These are phyloP conservation scores for Aegilops longissima DNA, from an alignment of 176 grass and related monocot genomes.

Conservation along the genomic window DNA sequence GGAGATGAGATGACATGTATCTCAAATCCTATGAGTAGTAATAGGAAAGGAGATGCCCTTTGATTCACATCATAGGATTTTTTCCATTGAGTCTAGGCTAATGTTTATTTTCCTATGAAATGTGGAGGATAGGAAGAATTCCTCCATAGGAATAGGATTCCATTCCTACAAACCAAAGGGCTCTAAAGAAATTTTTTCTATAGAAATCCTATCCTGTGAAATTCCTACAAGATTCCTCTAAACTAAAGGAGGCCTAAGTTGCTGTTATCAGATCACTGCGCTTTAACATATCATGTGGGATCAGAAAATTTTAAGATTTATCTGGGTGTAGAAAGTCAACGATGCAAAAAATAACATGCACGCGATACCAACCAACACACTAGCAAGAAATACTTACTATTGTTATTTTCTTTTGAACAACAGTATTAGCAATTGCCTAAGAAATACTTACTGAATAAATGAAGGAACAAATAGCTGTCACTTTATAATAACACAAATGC, in stretches of 20 bases:
- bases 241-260: neutral
- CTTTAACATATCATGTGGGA: slow-evolving; percentile 3
- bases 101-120: too few relatives aligned
- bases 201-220: too few relatives aligned
- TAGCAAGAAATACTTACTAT: neutral
- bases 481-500: neutral
- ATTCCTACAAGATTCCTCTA: too few relatives aligned
- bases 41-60: too few relatives aligned
- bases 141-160: too few relatives aligned
- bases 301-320: slow-evolving; percentile 14
- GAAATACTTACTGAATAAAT: slow-evolving; percentile 6
- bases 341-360: neutral
- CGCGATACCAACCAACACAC: neutral
- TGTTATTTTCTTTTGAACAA: neutral
- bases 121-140: too few relatives aligned
- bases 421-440: neutral
- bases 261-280: neutral
- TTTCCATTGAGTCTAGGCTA: too few relatives aligned
- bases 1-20: too few relatives aligned
- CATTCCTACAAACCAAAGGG: too few relatives aligned
- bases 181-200: too few relatives aligned
- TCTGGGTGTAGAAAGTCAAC: neutral
- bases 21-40: too few relatives aligned
- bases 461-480: slow-evolving; percentile 2
- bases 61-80: too few relatives aligned